Evolutionary conservation across 2,329 filamentous ascomycete genomes (phyloP), one percentile per base, ranked within the genome.

Genomic region (Phialophora verrucosa): DNA sequence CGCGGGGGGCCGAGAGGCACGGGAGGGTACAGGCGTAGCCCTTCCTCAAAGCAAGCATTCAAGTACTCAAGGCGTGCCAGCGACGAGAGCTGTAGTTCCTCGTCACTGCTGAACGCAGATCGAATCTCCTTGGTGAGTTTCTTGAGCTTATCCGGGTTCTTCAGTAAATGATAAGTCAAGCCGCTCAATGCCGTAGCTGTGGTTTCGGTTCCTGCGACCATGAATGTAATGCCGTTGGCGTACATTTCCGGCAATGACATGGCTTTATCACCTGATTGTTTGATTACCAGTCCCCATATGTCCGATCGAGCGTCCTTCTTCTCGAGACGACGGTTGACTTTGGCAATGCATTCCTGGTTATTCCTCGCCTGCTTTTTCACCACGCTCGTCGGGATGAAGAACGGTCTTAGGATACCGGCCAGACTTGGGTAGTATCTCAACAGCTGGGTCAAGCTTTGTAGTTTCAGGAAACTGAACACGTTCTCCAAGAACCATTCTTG

Each of bases 1-100:
- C 20, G 49, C 3, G n/a, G 65, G 14, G 65, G 29, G 4, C n/a
- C 72, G 0, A 70, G 70, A 3, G 76, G 74, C 0, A 80, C 78
- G 0, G 81, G 77, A 2, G 83, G 81, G 4, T 79, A 78, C 55
- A 84, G 73, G 20, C 83, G 78, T 65, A 84, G 73, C 0, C 78
- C 73, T 70, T 85, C 82, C 49, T 84, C 77, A 29, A 85, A 77
- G 63, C 77, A 78, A 3, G 82, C 83, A 4, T 76, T 75, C 1
- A 84, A 73, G 66, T 83, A 84, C 0, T 74, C 70, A 6, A 83
- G 71, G 42, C 70, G 65, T 3, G n/a, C 51, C 32, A 78, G 78
- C 2, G 75, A 49, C 4, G 4, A 6, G 44, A 64, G 44, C 6
- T 27, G 44, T 66, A 84, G 83, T 1, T 75, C 68, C 8, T 70